A percentile compares a stretch with the other conserved stretches of the same genome.
These are phyloP conservation scores for Saccharum officinarum DNA, from an alignment of 176 grass and related monocot species.

Conservation along the genomic window DNA sequence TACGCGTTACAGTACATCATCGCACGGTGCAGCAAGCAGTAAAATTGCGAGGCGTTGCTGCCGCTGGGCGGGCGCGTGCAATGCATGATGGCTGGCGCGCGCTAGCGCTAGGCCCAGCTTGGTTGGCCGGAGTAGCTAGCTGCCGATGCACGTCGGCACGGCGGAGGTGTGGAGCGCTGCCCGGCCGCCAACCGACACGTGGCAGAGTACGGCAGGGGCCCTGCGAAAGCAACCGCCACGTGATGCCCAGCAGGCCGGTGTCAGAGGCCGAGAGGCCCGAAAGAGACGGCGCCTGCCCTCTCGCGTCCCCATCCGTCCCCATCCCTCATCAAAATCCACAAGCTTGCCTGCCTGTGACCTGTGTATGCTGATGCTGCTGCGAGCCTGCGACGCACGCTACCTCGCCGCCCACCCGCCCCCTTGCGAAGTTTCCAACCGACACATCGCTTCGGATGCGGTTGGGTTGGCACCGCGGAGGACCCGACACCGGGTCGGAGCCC, in stretches of 20 bases:
- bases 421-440: slow-evolving; percentile 77
- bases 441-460: background rate
- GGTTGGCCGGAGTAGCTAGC: background rate
- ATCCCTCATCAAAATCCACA: background rate
- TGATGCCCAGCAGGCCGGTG: slow-evolving; percentile 62
- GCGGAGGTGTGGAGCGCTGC: slow-evolving; percentile 36
- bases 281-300: slow-evolving; percentile 17
- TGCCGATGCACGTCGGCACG: slow-evolving; percentile 42
- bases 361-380: background rate
- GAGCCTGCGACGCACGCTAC: background rate
- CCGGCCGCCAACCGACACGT: slow-evolving; percentile 57
- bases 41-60: too few relatives aligned
- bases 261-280: slow-evolving; percentile 51
- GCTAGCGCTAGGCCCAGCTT: background rate
- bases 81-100: background rate
- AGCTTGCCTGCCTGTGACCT: background rate
- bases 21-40: too few relatives aligned
- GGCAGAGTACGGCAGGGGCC: slow-evolving; percentile 57
- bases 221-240: slow-evolving; percentile 65
- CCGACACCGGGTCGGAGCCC: background rate
- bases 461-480: background rate
- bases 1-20: too few relatives aligned
- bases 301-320: slow-evolving; percentile 3
- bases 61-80: background rate
- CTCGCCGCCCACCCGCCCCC: background rate